phyloP scores from a whole-genome alignment of 257 asterid species.

The Osmanthus fragrans region DNA sequence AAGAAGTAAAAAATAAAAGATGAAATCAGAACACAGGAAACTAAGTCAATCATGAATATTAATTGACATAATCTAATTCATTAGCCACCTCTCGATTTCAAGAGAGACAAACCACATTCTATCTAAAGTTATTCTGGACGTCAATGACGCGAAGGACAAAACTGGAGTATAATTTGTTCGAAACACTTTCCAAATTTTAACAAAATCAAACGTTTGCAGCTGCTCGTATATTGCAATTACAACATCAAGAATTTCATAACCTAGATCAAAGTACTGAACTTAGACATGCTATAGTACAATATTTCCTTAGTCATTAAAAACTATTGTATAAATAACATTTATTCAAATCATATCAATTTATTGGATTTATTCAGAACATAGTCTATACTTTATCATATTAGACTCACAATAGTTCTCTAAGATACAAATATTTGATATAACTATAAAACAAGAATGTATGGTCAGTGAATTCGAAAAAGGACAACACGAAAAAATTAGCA shows the following conservation, averaged over 20 bases:
- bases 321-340: background rate
- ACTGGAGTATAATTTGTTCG: background rate
- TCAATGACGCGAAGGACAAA: background rate
- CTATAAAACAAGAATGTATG: background rate
- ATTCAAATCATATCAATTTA: background rate
- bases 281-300: background rate
- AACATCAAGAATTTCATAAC: background rate
- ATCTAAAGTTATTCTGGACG: background rate
- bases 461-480: background rate
- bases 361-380: background rate
- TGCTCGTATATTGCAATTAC: background rate
- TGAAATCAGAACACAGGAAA: background rate
- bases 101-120: background rate
- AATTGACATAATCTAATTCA: background rate
- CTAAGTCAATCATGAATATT: background rate
- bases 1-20: constrained; percentile 15
- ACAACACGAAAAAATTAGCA: background rate
- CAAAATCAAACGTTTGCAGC: background rate
- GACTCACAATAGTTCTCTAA: background rate
- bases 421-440: background rate
- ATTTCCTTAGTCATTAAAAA: background rate
- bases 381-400: background rate
- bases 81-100: background rate
- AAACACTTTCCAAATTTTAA: background rate
- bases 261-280: background rate